These are phyloP conservation scores for Lentinula novae-zelandiae DNA, from an alignment of 1,284 basidiomycete genomes.

Conservation along the genomic window DNA sequence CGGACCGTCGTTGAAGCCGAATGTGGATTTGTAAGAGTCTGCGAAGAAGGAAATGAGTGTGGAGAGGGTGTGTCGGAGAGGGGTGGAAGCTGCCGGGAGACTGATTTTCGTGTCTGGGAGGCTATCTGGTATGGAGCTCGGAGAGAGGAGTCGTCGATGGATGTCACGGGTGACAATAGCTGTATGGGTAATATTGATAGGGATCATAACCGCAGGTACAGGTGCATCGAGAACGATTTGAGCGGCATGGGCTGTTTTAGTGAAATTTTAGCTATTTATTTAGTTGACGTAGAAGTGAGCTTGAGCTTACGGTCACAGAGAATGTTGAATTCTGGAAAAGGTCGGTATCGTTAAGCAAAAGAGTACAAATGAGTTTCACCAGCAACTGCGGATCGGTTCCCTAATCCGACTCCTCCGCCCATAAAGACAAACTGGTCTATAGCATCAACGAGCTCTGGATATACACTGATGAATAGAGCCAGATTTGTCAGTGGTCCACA, in stretches of 20 bases:
- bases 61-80: conserved; percentile 67
- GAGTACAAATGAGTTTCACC: conserved; percentile 30
- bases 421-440: conserved; percentile 81
- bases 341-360: background rate
- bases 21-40: conserved; percentile 62
- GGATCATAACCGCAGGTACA: conserved; percentile 64
- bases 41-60: conserved; percentile 73
- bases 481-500: conserved; percentile 85
- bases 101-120: conserved; percentile 14
- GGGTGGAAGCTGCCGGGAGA: conserved; percentile 44
- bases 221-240: conserved; percentile 72
- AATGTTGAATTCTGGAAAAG: conserved; percentile 68
- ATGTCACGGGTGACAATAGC: conserved; percentile 63
- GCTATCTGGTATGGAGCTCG: conserved; percentile 16
- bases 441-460: conserved; percentile 65
- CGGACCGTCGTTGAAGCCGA: conserved; percentile 72
- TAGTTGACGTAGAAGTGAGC: background rate
- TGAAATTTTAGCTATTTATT: background rate
- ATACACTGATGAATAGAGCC: conserved; percentile 69
- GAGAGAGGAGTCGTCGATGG: conserved; percentile 48
- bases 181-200: conserved; percentile 82
- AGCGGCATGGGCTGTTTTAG: conserved; percentile 62
- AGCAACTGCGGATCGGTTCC: conserved; percentile 74
- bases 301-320: conserved; percentile 66
- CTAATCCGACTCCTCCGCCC: conserved; percentile 85